phyloP scores from a whole-genome alignment of 1,284 basidiomycete species.

The Tilletiaria anomala region DNA sequence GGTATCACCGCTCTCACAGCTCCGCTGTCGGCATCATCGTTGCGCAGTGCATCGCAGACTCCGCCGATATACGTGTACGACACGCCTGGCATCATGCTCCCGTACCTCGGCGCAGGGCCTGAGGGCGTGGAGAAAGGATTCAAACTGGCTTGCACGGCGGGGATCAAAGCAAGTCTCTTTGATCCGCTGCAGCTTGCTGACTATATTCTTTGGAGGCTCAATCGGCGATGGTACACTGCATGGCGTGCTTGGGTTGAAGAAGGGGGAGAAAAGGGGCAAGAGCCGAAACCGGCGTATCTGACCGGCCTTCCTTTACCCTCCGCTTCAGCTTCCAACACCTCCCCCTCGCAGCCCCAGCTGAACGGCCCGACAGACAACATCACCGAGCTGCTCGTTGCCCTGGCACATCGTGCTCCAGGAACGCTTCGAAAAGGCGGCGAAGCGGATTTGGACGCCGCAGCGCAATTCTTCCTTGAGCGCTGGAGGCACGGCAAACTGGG shows the following conservation, averaged over 20 bases:
- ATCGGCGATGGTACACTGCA: slow-evolving; percentile 49
- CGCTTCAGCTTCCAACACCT: neutral
- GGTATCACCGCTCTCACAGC: too few species aligned
- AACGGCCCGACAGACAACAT: slow-evolving; percentile 20
- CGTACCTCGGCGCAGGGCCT: slow-evolving; percentile 74
- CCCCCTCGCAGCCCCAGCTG: neutral
- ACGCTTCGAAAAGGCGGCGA: slow-evolving; percentile 20
- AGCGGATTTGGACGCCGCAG: slow-evolving; percentile 21
- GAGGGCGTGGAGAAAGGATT: slow-evolving; percentile 76
- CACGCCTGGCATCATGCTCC: slow-evolving; percentile 91
- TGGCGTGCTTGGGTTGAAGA: neutral
- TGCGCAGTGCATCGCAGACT: too few species aligned
- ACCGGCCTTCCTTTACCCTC: slow-evolving; percentile 1
- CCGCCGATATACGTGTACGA: slow-evolving; percentile 86
- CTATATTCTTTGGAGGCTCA: slow-evolving; percentile 76
- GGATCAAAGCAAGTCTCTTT: slow-evolving; percentile 85
- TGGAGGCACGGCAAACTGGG: slow-evolving; percentile 26
- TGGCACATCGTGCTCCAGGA: slow-evolving; percentile 28
- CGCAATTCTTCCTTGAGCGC: slow-evolving; percentile 25
- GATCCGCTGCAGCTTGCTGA: slow-evolving; percentile 68
- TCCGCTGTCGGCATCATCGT: too few species aligned
- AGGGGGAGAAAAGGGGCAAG: neutral
- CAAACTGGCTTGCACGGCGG: slow-evolving; percentile 82
- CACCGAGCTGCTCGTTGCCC: slow-evolving; percentile 9
- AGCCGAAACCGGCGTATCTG: neutral